These are phyloP conservation scores for Diospyros kaki DNA, from an alignment of 148 eudicot genomes.

Conservation along the genomic window DNA sequence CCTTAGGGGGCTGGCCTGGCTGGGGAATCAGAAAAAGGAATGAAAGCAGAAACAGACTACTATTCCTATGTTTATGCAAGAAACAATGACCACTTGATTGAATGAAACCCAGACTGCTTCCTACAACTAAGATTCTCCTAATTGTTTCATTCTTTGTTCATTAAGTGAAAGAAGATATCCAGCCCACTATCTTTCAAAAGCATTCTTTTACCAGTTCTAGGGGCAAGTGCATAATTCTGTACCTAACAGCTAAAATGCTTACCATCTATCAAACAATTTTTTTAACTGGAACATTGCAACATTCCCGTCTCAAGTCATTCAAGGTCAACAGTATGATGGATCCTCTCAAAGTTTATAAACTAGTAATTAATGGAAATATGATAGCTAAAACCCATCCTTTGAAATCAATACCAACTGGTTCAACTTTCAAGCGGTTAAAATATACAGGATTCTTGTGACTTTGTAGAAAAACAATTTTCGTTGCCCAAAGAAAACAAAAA, in stretches of 20 bases:
- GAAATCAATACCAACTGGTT: not conserved
- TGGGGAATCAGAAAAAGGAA: not conserved
- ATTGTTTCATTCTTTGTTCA: not conserved
- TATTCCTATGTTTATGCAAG: no score
- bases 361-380: constrained; percentile 3
- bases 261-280: not conserved
- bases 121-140: no score
- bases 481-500: not conserved
- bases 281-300: not conserved
- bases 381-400: not conserved
- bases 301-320: not conserved
- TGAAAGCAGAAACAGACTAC: not conserved
- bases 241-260: not conserved
- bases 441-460: not conserved
- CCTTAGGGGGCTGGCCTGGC: no score
- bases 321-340: not conserved
- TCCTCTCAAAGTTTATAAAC: constrained; percentile 4
- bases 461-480: no score
- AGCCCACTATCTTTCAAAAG: not conserved
- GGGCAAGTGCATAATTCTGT: not conserved
- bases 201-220: not conserved
- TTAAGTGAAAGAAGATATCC: not conserved
- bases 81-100: no score
- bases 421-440: not conserved
- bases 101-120: not conserved